Evolutionary conservation across 2,329 filamentous ascomycete genomes (phyloP).

Genomic region (Penicillium sp.): DNA sequence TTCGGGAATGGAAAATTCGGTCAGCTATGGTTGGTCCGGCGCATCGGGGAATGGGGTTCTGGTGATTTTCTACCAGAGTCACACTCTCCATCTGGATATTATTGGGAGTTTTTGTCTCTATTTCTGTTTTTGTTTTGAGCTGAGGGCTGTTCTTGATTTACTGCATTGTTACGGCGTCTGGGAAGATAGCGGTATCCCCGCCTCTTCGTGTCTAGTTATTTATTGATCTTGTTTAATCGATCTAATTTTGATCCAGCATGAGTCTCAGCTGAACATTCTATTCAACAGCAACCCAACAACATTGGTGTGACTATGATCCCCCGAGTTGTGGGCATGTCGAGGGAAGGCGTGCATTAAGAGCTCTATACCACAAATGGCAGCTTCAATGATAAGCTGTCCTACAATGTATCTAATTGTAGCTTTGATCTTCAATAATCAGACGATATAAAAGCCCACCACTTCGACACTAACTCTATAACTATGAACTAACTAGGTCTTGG

Average conservation of each 20-base stretch:
- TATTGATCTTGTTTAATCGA: constrained; percentile 5
- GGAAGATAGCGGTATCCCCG: constrained; percentile 8
- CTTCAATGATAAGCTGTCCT: neutral
- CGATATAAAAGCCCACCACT: no score
- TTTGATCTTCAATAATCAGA: no score
- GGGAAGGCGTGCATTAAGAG: neutral
- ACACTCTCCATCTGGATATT: constrained; percentile 7
- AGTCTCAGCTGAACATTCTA: neutral
- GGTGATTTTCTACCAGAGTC: neutral
- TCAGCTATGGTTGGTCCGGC: neutral
- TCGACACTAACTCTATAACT: no score
- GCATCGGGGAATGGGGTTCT: neutral
- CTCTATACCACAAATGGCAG: neutral
- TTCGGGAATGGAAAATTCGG: constrained; percentile 16
- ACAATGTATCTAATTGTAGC: no score
- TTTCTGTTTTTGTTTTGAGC: constrained; percentile 15
- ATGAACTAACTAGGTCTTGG: neutral
- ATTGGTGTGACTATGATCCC: neutral
- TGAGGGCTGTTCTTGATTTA: constrained; percentile 18
- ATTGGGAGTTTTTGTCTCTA: constrained; percentile 10
- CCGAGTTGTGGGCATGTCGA: neutral
- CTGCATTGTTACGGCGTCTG: constrained; percentile 30
- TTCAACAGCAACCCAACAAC: neutral
- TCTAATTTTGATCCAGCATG: neutral
- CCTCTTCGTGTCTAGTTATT: constrained; percentile 4